Evolutionary conservation across 108 stramenopile genomes (phyloP), one percentile per base, ranked within the genome.

Genomic region (Conticribra guillardii): DNA sequence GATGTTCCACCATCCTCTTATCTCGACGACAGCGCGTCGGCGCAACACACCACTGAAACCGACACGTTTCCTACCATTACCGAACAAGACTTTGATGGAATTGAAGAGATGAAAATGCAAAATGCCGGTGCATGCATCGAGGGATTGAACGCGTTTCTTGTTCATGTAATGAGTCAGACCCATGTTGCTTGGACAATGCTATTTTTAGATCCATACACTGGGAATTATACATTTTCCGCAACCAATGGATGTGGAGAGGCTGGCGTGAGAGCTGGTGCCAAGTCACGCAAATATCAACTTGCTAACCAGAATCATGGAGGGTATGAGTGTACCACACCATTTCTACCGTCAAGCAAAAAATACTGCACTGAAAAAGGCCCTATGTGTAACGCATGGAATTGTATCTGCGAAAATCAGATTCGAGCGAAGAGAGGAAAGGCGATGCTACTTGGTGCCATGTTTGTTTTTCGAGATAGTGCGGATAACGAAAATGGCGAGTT

Each of bases 381-480:
- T 22, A 33, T 41, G 1, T 82, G 82, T 52, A 57, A 54, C 11
- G 46, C 59, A 21, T 82, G 82, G 82, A 82, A 82, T 50, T 82
- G 82, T 58, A 79, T 54, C 27, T 82, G 82, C 32, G 82, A 82
- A 46, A 23, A 32, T 21, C 82, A 82, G 63, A 67, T 82, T 54
- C 71, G 82, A 17, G 76, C 71, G 24, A 68, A 57, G 30, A 63
- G 67, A 51, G 60, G 57, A 22, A 30, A 65, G 19, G 76, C 82
- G 24, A 31, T 59, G 2, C 21, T 82, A 22, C 26, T 82, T 24
- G 82, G 82, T 47, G 82, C 82, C 17, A 79, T 82, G 76, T 82
- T 82, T 64, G 65, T 82, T 15, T 71, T 82, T 52, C 45, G 67
- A 11, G 34, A 34, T 55, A 23, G 32, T 14, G 41, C 18, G 1